These are phyloP conservation scores for Silybum marianum DNA, from an alignment of 129 eudicot genomes.

Conservation along the genomic window DNA sequence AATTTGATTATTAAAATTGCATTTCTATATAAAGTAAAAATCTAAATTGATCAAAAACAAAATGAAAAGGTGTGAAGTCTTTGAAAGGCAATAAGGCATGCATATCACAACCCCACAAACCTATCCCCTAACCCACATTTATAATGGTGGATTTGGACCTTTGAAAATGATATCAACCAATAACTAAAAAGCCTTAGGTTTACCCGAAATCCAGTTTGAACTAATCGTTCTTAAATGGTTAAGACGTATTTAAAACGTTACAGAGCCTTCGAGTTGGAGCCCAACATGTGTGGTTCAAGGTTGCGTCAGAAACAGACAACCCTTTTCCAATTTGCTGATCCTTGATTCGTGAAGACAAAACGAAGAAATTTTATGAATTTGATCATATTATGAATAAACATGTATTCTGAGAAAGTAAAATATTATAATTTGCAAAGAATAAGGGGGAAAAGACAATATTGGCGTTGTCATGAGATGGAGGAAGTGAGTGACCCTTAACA, in stretches of 20 bases:
- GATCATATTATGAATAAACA: neutral
- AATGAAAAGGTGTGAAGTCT: neutral
- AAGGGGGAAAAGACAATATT: neutral
- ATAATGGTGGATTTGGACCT: neutral
- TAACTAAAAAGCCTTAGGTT: neutral
- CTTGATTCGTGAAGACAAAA: neutral
- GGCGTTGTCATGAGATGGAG: neutral
- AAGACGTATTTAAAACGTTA: neutral
- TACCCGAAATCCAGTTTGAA: neutral
- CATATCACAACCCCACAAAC: conserved; percentile 1
- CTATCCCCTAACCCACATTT: neutral
- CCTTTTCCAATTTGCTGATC: neutral
- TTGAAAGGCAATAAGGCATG: neutral
- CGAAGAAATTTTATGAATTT: neutral
- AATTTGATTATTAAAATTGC: neutral
- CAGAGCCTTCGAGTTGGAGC: neutral
- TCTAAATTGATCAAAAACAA: neutral
- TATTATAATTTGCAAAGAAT: neutral
- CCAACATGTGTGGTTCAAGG: neutral
- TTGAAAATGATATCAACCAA: neutral
- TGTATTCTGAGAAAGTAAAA: neutral
- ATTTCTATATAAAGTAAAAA: neutral
- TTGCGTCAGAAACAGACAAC: neutral
- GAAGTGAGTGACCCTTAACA: neutral
- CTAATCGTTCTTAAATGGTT: neutral